phyloP scores from a whole-genome alignment of 441 rosid genomes.

The Adansonia rubrostipa region DNA sequence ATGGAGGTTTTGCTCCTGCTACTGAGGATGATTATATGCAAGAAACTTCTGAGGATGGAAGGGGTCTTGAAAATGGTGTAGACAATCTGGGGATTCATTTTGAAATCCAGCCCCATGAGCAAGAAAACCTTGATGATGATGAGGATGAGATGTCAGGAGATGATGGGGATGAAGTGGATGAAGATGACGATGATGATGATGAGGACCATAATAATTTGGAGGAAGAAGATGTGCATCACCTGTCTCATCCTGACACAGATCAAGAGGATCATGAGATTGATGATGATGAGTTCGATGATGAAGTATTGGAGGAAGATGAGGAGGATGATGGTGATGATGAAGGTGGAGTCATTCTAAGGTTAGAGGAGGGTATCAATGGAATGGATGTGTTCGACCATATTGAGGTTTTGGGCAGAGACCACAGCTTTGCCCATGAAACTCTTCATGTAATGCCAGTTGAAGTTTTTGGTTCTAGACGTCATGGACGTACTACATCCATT shows the following conservation, averaged over 20 bases:
- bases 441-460: slow-evolving; percentile 99
- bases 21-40: slow-evolving; percentile 93
- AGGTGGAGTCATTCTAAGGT: slow-evolving; percentile 88
- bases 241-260: slow-evolving; percentile 93
- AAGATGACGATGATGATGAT: slow-evolving; percentile 65
- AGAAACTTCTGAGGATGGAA: slow-evolving; percentile 75
- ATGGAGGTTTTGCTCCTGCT: slow-evolving; percentile 71
- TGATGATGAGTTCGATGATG: slow-evolving; percentile 95
- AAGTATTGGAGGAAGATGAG: slow-evolving; percentile 93
- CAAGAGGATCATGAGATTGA: slow-evolving; percentile 99
- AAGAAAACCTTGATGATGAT: slow-evolving; percentile 84
- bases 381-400: slow-evolving; percentile 94
- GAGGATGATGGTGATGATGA: slow-evolving; percentile 97
- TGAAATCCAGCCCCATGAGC: slow-evolving; percentile 82
- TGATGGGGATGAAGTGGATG: slow-evolving; percentile 80
- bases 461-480: slow-evolving; percentile 98
- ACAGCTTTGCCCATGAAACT: slow-evolving; percentile 82
- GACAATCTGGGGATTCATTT: slow-evolving; percentile 76
- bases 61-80: slow-evolving; percentile 79
- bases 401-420: slow-evolving; percentile 92
- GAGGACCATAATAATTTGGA: slow-evolving; percentile 83
- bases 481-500: slow-evolving; percentile 92
- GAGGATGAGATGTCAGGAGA: slow-evolving; percentile 94
- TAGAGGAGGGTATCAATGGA: slow-evolving; percentile 96
- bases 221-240: slow-evolving; percentile 88